Evolutionary conservation across 176 grass and related monocot genomes (phyloP), one percentile per base, ranked within the genome.

Genomic region (Rhynchospora breviuscula): DNA sequence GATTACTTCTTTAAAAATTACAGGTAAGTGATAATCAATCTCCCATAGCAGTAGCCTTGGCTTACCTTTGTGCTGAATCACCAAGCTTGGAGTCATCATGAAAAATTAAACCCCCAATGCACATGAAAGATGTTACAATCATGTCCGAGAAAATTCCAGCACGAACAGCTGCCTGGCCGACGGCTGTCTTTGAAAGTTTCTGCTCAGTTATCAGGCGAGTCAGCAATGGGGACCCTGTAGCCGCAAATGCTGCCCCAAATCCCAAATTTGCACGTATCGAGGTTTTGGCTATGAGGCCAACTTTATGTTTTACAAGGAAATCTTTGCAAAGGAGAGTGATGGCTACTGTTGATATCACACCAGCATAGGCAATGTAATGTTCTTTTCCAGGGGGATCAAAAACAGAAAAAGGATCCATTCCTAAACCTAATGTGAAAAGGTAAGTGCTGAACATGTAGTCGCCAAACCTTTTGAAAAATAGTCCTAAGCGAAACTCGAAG

Each of bases 161-260:
- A 17, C 84, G 83, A 10, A 95, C 86, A 45, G 93, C 86, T 19
- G 92, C 86, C 65, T 79, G 93, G 10, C 93, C 90, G 0, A 92
- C 88, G 14, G 73, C 79, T 54, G 88, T 92, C 79, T 95, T 95
- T 71, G 88, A 87, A 85, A 95, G 88, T 86, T 92, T 95, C 70
- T 92, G 93, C 64, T 95, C 93, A 25, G 90, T 90, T 83, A 88
- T 60, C 26, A 95, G 88, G n/a, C 90, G 90, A 73, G 90, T 92
- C 61, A 95, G 86, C 17, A 95, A 82, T 0, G 93, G 88, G 12
- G 93, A 95, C 0, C 88, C 87, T 0, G 93, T 92, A 72, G 88
- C 90, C 14, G 88, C 54, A 40, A 95, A 86, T 0, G 83, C 61
- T 46, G 65, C 82, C 70, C 78, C 75, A 12, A 95, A 86, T 59